These are phyloP conservation scores for Chrysophaeum taylorii DNA, from an alignment of 352 stramenopile species.

Conservation along the genomic window DNA sequence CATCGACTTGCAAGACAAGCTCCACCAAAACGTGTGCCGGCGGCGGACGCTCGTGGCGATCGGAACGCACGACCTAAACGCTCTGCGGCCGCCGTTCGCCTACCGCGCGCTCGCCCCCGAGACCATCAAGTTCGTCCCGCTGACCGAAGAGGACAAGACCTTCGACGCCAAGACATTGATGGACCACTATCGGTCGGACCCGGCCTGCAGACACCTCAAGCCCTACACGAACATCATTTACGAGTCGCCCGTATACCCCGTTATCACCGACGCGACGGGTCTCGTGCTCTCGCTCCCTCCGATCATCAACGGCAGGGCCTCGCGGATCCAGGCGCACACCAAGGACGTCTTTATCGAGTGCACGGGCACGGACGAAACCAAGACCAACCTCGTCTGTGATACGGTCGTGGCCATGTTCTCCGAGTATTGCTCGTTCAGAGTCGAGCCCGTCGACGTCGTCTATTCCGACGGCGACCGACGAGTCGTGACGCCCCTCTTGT, in stretches of 20 bases:
- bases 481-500: conserved; percentile 81
- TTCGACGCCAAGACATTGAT: conserved; percentile 74
- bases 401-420: conserved; percentile 99
- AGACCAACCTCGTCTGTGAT: conserved; percentile 98
- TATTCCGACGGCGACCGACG: conserved; percentile 50
- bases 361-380: conserved; percentile 97
- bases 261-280: conserved; percentile 87
- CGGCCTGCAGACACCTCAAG: conserved; percentile 93
- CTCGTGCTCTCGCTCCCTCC: conserved; percentile 93
- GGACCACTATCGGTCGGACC: conserved; percentile 87
- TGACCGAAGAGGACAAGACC: conserved; percentile 54
- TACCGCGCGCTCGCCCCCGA: conserved; percentile 77
- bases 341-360: conserved; percentile 99
- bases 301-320: conserved; percentile 97
- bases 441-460: conserved; percentile 89
- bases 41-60: conserved; percentile 97
- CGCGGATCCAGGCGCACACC: conserved; percentile 86
- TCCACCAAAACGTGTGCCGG: conserved; percentile 99
- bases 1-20: conserved; percentile 99
- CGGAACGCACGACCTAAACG: conserved; percentile 97
- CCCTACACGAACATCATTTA: conserved; percentile 99
- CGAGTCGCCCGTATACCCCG: conserved; percentile 92
- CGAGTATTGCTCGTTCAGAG: conserved; percentile 93
- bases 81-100: conserved; percentile 76
- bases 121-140: conserved; percentile 90